Base-by-base conservation (phyloP, 805 yeast genomes). In the Ogataea sp. region DNA sequence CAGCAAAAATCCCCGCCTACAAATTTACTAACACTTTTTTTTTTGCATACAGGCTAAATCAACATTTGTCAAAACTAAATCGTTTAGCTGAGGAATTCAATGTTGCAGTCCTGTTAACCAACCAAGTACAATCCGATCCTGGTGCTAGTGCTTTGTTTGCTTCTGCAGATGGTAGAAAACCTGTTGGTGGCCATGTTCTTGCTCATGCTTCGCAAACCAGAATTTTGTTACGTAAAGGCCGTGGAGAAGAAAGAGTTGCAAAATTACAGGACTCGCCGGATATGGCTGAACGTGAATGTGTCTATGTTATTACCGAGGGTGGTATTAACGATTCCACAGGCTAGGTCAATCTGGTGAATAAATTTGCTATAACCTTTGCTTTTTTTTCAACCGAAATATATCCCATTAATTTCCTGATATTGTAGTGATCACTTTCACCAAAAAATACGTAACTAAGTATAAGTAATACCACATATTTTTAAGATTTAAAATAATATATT, bases 121-220 rank as follows among this genome's bases (percentile, higher is more conserved):
- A 83, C 49, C 90, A 83, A 55, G 88, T 83, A 14, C 90, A 83
- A 45, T 83, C 88, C 7, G 90, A 83, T 55, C 90, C 88, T 6
- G 90, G 88, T 43, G 93, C 90, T 1, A 75, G 80, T 48, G 80
- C 88, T 1, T 63, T 79, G 18, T 83, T 83, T 73, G 87, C 82
- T 24, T 71, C 84, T 38, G 88, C 87, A 8, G 90, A 83, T 59
- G 89, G 90, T 6, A 74, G 87, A 50, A 83, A 83, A 56, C 90
- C 93, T 1, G 80, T 83, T 46, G 90, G 93, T 18, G 93, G 93
- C 1, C 88, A 83, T 55, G 83, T 83, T 43, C 65, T 83, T 47
- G 90, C 88, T 2, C 89, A 82, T 61, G 83, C 87, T 5, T 80
- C 87, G 14, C 87, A 88, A 10, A 83, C 93, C 1, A 67, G 93